phyloP scores from a whole-genome alignment of 805 yeast species.

The Yarrowia porcina region DNA sequence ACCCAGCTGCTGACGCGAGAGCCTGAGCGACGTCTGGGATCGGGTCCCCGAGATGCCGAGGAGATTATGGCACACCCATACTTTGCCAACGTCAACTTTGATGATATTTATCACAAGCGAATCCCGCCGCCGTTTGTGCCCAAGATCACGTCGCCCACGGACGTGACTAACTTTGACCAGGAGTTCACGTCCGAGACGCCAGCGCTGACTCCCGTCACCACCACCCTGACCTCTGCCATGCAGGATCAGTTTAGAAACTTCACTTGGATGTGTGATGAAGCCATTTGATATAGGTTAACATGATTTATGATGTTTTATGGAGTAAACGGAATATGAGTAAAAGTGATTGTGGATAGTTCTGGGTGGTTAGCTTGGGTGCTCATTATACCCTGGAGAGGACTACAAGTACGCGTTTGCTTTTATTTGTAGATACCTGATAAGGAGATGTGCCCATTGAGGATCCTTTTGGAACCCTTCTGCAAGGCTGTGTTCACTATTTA shows the following conservation, averaged over 20 bases:
- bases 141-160: conserved; percentile 80
- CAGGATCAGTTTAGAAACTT: conserved; percentile 98
- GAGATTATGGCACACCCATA: conserved; percentile 96
- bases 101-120: conserved; percentile 67
- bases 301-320: background rate
- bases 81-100: conserved; percentile 85
- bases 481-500: too few species aligned
- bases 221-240: conserved; percentile 76
- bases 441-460: too few species aligned
- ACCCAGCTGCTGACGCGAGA: conserved; percentile 90
- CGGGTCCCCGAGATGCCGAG: conserved; percentile 81
- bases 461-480: too few species aligned
- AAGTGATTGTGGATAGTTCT: background rate
- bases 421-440: too few species aligned
- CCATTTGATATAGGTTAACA: conserved; percentile 25
- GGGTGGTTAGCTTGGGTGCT: too few species aligned
- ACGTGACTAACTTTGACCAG: conserved; percentile 87
- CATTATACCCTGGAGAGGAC: too few species aligned
- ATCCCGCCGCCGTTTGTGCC: conserved; percentile 91
- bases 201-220: conserved; percentile 89
- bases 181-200: conserved; percentile 95
- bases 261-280: conserved; percentile 53
- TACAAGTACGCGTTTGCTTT: too few species aligned
- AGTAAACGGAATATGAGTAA: too few species aligned
- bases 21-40: conserved; percentile 78